These are phyloP conservation scores for Kwoniella sp. DNA, from an alignment of 768 basidiomycete genomes.

Conservation along the genomic window DNA sequence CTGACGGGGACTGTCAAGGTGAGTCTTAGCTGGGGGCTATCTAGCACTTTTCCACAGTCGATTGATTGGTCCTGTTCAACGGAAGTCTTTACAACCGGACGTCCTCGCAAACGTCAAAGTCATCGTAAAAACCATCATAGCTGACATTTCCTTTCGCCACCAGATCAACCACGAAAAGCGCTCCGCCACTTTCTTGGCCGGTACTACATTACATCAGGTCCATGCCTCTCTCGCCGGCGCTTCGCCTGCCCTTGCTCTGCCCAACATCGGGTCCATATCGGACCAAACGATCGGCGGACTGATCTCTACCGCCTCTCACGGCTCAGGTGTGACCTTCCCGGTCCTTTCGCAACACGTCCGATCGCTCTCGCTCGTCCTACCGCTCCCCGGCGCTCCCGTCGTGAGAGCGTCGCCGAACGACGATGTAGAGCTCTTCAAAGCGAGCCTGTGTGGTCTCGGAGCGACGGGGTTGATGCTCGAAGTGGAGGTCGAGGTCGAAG, in stretches of 20 bases:
- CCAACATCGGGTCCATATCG: slow-evolving; percentile 91
- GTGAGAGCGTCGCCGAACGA: slow-evolving; percentile 68
- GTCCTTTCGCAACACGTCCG: slow-evolving; percentile 75
- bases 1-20: slow-evolving; percentile 78
- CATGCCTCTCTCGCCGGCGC: slow-evolving; percentile 68
- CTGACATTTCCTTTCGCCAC: not conserved
- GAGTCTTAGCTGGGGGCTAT: slow-evolving; percentile 47
- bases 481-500: slow-evolving; percentile 76
- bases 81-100: not conserved
- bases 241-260: slow-evolving; percentile 71
- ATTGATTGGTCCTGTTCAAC: not conserved
- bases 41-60: too few relatives aligned
- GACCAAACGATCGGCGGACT: slow-evolving; percentile 93
- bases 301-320: slow-evolving; percentile 93
- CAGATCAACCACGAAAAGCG: slow-evolving; percentile 43
- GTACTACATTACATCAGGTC: slow-evolving; percentile 67
- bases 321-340: slow-evolving; percentile 75
- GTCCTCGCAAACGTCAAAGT: too few relatives aligned
- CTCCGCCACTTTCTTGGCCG: slow-evolving; percentile 45
- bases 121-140: too few relatives aligned
- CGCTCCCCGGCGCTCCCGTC: slow-evolving; percentile 66
- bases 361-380: slow-evolving; percentile 73
- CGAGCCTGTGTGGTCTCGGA: slow-evolving; percentile 88
- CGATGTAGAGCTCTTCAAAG: slow-evolving; percentile 76
- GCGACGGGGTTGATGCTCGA: slow-evolving; percentile 83